Evolutionary conservation across 768 basidiomycete species (phyloP).

Genomic region (Kwoniella sp.): DNA sequence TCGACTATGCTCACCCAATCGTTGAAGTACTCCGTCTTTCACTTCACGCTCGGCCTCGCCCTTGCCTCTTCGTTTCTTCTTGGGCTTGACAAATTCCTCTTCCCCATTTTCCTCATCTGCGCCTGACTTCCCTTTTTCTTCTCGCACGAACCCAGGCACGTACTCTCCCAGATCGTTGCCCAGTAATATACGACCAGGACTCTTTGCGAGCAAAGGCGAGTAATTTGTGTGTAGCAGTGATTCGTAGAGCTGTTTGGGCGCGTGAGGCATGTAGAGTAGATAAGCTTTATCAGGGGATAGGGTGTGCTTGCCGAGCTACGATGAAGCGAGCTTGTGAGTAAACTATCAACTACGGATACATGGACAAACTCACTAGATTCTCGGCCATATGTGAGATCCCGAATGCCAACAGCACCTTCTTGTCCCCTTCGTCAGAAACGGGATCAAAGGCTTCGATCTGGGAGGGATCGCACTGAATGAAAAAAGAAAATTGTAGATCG

Average conservation of each 20-base stretch:
- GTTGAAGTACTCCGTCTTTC: slow-evolving; percentile 37
- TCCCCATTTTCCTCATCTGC: slow-evolving; percentile 1
- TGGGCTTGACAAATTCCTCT: slow-evolving; percentile 40
- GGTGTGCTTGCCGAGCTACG: slow-evolving; percentile 33
- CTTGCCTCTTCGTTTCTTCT: slow-evolving; percentile 44
- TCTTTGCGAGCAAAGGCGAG: slow-evolving; percentile 12
- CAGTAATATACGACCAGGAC: slow-evolving; percentile 30
- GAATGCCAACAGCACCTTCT: slow-evolving; percentile 20
- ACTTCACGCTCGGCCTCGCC: slow-evolving; percentile 1
- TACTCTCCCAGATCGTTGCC: slow-evolving; percentile 48
- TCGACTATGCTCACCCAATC: slow-evolving; percentile 34
- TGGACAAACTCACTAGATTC: slow-evolving; percentile 38
- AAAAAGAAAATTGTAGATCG: no score
- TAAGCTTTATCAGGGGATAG: slow-evolving; percentile 27
- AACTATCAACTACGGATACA: no score
- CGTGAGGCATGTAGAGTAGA: slow-evolving; percentile 48
- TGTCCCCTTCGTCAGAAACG: slow-evolving; percentile 36
- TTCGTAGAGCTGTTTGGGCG: slow-evolving; percentile 42
- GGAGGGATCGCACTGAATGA: slow-evolving; percentile 6
- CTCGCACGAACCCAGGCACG: slow-evolving; percentile 27
- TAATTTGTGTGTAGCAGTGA: slow-evolving; percentile 35
- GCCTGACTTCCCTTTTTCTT: neutral
- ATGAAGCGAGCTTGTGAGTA: no score
- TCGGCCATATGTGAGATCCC: slow-evolving; percentile 22
- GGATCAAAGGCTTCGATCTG: slow-evolving; percentile 42